Evolutionary conservation across 23 red algal species (phyloP), one percentile per base, ranked within the genome.

Genomic region (Gracilaria caudata): DNA sequence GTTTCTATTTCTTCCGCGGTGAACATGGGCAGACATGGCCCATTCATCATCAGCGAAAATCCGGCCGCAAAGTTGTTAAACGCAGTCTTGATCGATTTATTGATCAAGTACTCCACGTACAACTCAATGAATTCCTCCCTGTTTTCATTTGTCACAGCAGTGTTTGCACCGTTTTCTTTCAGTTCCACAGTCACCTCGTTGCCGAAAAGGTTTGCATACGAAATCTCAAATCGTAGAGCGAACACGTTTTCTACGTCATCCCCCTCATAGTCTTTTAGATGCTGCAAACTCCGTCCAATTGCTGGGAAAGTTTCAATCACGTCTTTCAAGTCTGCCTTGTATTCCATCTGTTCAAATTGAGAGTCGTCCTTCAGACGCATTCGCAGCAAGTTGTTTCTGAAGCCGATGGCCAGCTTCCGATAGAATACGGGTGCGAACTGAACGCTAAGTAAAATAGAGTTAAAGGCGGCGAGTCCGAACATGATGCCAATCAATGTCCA

Each of bases 211-310:
- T 77, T 66, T 19, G 72, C 83, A 51, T 98, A 98, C 40, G 90
- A 79, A 10, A 94, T 54, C 51, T 89, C 82, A 92, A 95, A 98
- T 0, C 44, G 78, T 28, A 94, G 55, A 3, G 70, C 54, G 77
- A 98, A 95, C 33, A 92, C 86, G 5, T 95, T 80, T 51, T 94
- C 84, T 63, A 98, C 65, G 76, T 94, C 92, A 60, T 95, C 92
- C 34, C 57, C 87, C 46, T 94, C 96, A 72, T 98, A 94, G 0
- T 68, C 87, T 51, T 84, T 44, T 19, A 98, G 56, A 39, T 90
- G 68, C 26, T 63, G 56, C 61, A 98, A 44, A 19, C 92, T 95
- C 11, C 75, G 83, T 21, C 83, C 96, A 44, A 93, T 64, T 17
- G 56, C 36, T 24, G 96, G 96, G 66, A 95, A 98, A 7, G 80